A percentile compares a stretch with the other conserved stretches of the same genome.
Conservation (phyloP, 768 basidiomycete species). For the Mycena filopes region DNA sequence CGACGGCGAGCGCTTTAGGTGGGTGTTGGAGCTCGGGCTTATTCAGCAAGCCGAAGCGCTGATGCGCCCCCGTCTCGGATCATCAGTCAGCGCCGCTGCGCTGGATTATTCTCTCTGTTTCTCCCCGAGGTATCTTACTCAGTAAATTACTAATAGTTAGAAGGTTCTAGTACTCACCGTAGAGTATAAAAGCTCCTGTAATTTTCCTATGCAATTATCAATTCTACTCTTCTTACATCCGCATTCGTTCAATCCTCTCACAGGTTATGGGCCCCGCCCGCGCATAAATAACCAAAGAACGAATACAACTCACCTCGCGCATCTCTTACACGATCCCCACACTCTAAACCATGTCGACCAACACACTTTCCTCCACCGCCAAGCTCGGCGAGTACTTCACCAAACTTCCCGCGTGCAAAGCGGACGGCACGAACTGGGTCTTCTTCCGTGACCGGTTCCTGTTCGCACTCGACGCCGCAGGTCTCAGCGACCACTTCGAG, state of each 20-base stretch:
- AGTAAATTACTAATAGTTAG: background rate
- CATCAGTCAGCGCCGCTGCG: conserved; percentile 6
- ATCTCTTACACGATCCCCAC: too few species aligned
- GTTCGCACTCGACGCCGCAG: background rate
- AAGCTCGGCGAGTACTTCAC: conserved; percentile 18
- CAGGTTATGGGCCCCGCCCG: conserved; percentile 5
- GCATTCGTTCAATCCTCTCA: too few species aligned
- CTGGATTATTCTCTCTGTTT: background rate
- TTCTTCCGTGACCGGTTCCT: conserved; percentile 3
- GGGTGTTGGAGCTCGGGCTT: conserved; percentile 18
- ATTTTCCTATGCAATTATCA: background rate
- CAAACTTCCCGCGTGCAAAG: conserved; percentile 6
- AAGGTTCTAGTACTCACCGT: background rate
- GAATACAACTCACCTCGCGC: background rate
- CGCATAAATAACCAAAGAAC: too few species aligned
- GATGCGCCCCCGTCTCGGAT: conserved; percentile 4
- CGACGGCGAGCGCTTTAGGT: too few species aligned
- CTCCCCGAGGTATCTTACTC: conserved; percentile 1
- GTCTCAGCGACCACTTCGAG: background rate
- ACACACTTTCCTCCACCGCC: conserved; percentile 11
- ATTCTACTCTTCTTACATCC: too few species aligned
- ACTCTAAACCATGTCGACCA: conserved; percentile 1
- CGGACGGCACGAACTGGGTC: conserved; percentile 4
- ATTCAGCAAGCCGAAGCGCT: background rate
- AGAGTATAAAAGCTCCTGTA: background rate